Conservation (phyloP, 1,139 yeast genomes). For the Sugiyamaella sp. region DNA sequence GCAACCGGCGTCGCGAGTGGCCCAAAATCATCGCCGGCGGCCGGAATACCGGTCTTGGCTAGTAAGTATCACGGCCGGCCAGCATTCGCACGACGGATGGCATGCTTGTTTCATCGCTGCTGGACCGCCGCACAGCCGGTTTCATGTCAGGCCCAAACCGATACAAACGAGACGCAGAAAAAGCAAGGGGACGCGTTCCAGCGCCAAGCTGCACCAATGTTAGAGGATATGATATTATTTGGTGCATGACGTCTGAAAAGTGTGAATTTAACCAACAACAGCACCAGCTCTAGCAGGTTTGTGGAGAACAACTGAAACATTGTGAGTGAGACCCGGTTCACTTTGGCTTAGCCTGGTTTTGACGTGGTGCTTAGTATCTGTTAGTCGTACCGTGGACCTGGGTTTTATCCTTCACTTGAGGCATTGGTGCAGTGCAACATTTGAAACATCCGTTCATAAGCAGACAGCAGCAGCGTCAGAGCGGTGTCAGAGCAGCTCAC, state of each 20-base stretch:
- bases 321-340: background rate
- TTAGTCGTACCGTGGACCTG: no score
- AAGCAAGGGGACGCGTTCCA: background rate
- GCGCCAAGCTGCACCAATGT: background rate
- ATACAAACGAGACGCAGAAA: background rate
- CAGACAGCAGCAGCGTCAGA: no score
- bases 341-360: background rate
- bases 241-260: background rate
- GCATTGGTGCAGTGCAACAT: background rate
- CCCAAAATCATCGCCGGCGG: no score
- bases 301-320: slow-evolving; percentile 1
- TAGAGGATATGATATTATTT: background rate
- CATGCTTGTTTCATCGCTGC: background rate
- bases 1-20: no score
- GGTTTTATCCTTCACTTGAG: no score
- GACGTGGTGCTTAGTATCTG: background rate
- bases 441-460: background rate
- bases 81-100: no score
- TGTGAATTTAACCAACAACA: background rate
- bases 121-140: background rate
- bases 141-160: background rate
- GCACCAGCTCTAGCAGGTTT: background rate
- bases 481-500: no score
- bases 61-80: no score
- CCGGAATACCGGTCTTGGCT: no score